phyloP scores from a whole-genome alignment of 176 grass and related monocot species.

The Rhynchospora breviuscula region DNA sequence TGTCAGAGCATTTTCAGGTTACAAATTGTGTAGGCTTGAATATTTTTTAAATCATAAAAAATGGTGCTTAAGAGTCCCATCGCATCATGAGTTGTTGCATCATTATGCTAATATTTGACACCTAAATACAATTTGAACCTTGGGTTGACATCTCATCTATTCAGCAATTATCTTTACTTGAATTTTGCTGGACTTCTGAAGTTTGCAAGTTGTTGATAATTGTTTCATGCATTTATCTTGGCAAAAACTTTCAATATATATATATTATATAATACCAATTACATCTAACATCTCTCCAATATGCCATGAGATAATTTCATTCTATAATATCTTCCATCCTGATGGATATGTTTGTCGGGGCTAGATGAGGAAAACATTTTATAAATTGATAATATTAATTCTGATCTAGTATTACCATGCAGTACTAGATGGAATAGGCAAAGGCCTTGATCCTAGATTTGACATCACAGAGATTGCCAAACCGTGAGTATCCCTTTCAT shows the following conservation, averaged over 20 bases:
- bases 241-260: not conserved
- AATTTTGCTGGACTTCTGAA: not conserved
- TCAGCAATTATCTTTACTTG: not conserved
- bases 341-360: not conserved
- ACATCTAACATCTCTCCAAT: not conserved
- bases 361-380: not conserved
- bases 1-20: conserved; percentile 98
- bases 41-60: not conserved
- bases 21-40: not conserved
- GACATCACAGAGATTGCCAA: conserved; percentile 99
- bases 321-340: not conserved
- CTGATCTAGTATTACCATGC: conserved; percentile 21
- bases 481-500: conserved; percentile 53
- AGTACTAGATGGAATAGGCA: conserved; percentile 99
- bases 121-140: not conserved
- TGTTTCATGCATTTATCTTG: not conserved
- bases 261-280: too few species aligned
- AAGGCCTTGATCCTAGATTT: conserved; percentile 97
- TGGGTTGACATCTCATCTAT: not conserved
- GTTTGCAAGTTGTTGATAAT: not conserved
- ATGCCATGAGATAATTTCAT: not conserved
- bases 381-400: not conserved
- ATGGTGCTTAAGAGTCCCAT: not conserved
- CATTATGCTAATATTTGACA: not conserved
- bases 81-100: conserved; percentile 14